Base-by-base conservation (phyloP, 164 flowering plant species). In the Magnolia officinalis region DNA sequence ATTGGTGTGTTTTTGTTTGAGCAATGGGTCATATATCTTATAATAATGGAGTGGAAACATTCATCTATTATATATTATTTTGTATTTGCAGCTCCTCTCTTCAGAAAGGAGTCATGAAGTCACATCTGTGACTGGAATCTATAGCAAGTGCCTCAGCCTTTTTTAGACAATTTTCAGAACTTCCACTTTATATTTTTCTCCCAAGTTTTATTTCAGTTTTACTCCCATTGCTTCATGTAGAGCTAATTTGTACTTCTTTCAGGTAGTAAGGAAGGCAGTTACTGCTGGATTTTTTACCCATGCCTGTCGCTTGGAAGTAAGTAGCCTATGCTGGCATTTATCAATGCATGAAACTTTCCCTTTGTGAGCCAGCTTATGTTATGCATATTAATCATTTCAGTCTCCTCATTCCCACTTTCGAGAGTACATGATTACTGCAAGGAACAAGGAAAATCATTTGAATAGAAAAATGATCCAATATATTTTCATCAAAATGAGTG, bases 261-360 rank as follows among this genome's bases (percentile, higher is more conserved):
- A 95, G 99, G 88, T 80, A 9, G 82, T 96, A 26, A 82, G 95
- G 77, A 94, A 92, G 86, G 98, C 98, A 76, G 83, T 96, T 23
- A 87, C 92, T 76, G 87, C 98, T 77, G 99, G 99, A n/a, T 94
- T 91, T 87, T 94, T 94, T 75, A 91, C 99, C 66, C 90, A 96
- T 87, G 98, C 98, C n/a, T 91, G 97, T 76, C 91, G 83, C 21
- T 80, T 94, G 79, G 98, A 96, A 81, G 98, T 94, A 82, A 86
- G 59, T 55, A 19, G 19, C 13, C 61, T 16, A 55, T 55, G 6
- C 6, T 4, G 45, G 45, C 61, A 55, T 16, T 11, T 55, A 55
- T 55, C 18, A 11, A 55, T 55, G 45, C 45, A 24, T 59, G 65
- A 64, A n/a, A 16, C n/a, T 7, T 24, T 13, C 13, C 18, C 18